Base-by-base conservation (phyloP, 768 basidiomycete species). In the Termitomyces sp. region DNA sequence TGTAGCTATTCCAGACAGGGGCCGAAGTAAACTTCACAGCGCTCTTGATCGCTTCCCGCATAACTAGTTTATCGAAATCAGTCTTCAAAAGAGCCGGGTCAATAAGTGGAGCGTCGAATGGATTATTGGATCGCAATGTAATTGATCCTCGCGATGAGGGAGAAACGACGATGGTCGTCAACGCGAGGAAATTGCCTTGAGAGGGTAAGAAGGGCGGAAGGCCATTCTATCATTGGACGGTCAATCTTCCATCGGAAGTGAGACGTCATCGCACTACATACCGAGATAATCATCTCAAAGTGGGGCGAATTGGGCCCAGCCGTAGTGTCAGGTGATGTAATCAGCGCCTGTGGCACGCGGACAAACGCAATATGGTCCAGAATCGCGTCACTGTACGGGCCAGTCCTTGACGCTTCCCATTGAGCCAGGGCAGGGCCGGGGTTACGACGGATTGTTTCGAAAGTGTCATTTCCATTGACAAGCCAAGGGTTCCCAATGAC, bases 61-160 rank as follows among this genome's bases (percentile, higher is more conserved):
- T 68, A 16, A 55, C 59, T 16, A 56, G 55, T 20, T 63, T 55
- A 49, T 69, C 70, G 52, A 62, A 62, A 11, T 35, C 52, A 14
- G 55, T 52, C 32, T 49, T 62, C 20, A 76, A 70, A 67, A 79
- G 75, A 55, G 74, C 74, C 1, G 79, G 76, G 63, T 83, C 74
- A 66, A 83, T 79, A 14, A 68, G 50, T 1, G 80, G 79, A 33
- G 67, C 45, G 35, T 68, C 71, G 67, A 80, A 81, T n/a, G 78
- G 70, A 60, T 73, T 65, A 22, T 66, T 72, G 2, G 77, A 74
- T 45, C 66, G 72, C 58, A 80, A 55, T 11, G 24, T 54, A 43
- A 62, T 48, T 22, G 62, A 52, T 38, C 58, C 62, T 22, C 62
- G 33, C 10, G 54, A 47, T 13, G 47, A 44, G 28, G 48, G 54